Evolutionary conservation across 306 rosid genomes (phyloP), one percentile per base, ranked within the genome.

Genomic region (Dalbergia cochinchinensis): DNA sequence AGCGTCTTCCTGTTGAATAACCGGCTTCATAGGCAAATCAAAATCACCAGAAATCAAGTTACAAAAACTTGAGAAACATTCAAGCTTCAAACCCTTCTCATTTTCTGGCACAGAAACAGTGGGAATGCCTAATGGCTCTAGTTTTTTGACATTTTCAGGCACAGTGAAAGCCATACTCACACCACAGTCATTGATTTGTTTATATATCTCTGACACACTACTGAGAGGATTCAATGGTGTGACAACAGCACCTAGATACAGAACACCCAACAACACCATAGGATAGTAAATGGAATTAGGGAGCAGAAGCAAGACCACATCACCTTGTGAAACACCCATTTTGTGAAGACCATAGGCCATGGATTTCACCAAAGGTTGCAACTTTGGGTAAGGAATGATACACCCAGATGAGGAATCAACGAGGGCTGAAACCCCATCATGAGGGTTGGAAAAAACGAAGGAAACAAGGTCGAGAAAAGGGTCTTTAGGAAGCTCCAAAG

Each of bases 261-360:
- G 20, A 71, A 89, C 86, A 26, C 83, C 85, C 57, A 92, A 53
- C 70, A 92, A 83, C 66, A 88, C 59, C 65, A 91, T 71, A 59
- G 99, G 97, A 45, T 83, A 90, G 89, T 82, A 89, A 85, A 92
- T 77, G 79, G 92, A 87, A 81, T 92, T 94, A 0, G 97, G 99
- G 58, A 92, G 80, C 57, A 94, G 26, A 58, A 92, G 83, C 74
- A 92, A 47, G 72, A 92, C 89, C 7, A 94, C 90, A 11, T 87
- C 92, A 79, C 89, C 90, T 77, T 90, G 78, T 48, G 91, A 85
- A 80, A 94, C 67, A 37, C 97, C 95, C 73, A 88, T 42, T 6
- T 85, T 83, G 15, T 73, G 85, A 44, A 94, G 92, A 12, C 91
- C 92, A 76, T 83, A 87, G 44, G 99, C 97, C 87, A 91, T 26